Percentiles rank a stretch among this genome's conserved stretches.
These are phyloP conservation scores for Colletotrichum phormii DNA, from an alignment of 2,329 filamentous ascomycete species.

Conservation along the genomic window DNA sequence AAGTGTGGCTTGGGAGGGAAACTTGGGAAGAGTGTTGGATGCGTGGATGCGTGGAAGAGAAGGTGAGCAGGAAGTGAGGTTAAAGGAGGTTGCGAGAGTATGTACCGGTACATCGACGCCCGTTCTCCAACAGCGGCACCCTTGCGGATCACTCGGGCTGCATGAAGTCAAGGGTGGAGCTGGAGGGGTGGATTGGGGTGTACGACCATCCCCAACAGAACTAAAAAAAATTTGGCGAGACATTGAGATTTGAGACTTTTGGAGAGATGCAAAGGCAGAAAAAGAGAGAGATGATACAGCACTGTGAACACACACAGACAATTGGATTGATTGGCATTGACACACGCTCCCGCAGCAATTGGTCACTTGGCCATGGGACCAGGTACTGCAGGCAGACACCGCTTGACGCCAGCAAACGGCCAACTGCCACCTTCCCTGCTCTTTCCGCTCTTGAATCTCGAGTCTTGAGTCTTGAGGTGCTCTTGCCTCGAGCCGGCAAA, in stretches of 20 bases:
- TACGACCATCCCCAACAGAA: slow-evolving; percentile 55
- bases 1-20: neutral
- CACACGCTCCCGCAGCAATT: neutral
- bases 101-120: slow-evolving; percentile 42
- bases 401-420: neutral
- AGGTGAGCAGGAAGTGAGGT: neutral
- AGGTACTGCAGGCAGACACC: neutral
- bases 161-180: slow-evolving; percentile 36
- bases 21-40: neutral
- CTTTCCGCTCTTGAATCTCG: neutral
- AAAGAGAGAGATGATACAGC: neutral
- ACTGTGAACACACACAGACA: neutral
- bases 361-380: neutral
- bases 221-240: slow-evolving; percentile 48
- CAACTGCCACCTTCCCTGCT: neutral
- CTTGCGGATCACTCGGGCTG: slow-evolving; percentile 36
- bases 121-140: slow-evolving; percentile 36
- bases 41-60: neutral
- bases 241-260: slow-evolving; percentile 37
- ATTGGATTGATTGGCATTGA: slow-evolving; percentile 1
- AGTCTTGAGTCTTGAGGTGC: too few species aligned
- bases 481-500: neutral
- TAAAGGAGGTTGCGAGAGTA: slow-evolving; percentile 4
- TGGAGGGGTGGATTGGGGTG: slow-evolving; percentile 33
- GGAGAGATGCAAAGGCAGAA: slow-evolving; percentile 10